Evolutionary conservation across 306 rosid species (phyloP), one percentile per base, ranked within the genome.

Genomic region (Clitoria ternatea): DNA sequence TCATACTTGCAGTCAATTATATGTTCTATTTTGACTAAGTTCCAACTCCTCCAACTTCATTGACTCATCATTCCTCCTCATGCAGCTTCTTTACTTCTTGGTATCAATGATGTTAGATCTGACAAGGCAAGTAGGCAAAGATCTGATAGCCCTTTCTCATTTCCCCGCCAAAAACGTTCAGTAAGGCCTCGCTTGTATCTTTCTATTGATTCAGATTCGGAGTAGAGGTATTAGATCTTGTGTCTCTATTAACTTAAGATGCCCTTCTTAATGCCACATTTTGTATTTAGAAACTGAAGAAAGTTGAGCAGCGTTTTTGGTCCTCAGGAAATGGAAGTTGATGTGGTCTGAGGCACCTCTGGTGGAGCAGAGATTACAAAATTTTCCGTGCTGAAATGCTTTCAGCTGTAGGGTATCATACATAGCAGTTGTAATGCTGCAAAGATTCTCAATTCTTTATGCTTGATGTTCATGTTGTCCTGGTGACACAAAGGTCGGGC

Each of bases 161-260:
- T 91, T 85, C 99, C 99, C 79, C 97, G 96, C 72, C 99, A 95
- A 77, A 95, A 87, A 79, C 95, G 99, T 70, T 94, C 99, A 52
- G 97, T 80, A 65, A 87, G 96, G 82, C 89, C 84, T 2, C 90
- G 91, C 36, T 40, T 84, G 54, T 50, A 66, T 82, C 87, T 91
- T 33, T 91, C 96, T 7, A 89, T 95, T 37, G 88, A 80, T 82
- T 89, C 96, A n/a, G 99, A 91, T 81, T 89, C 97, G 0, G 96
- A 89, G 70, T 91, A 94, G 96, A 74, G 78, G 55, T 35, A 71
- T 50, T 53, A 30, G 30, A 52, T 55, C 72, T 27, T 56, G 61
- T 32, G 29, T 17, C 18, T 69, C 52, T 57, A 64, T 29, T 45
- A 66, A 71, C 75, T 66, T 37, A 19, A 67, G 84, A 73, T 33